Conservation (phyloP, 495 filamentous ascomycete genomes). For the Jackrogersella multiformis region DNA sequence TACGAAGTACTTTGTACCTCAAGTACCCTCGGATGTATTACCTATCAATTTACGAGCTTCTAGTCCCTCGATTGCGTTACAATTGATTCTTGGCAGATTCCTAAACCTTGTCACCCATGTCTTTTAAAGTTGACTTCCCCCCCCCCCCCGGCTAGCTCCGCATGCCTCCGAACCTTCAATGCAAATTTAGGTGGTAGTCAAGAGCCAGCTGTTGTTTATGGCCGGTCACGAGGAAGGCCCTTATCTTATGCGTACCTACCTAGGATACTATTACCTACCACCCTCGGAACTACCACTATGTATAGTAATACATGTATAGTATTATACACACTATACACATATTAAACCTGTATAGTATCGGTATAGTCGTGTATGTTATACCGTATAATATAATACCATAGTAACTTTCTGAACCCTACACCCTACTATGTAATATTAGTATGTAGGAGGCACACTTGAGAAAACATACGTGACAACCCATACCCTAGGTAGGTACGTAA, state of each 20-base stretch:
- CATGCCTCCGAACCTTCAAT: no score
- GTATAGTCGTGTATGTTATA: no score
- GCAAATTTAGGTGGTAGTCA: no score
- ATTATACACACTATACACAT: constrained; percentile 10
- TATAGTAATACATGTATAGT: no score
- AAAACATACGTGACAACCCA: background rate
- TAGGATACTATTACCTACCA: background rate
- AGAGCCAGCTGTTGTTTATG: background rate
- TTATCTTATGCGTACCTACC: background rate
- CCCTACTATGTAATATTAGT: no score
- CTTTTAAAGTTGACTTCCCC: constrained; percentile 26
- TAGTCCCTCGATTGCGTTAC: constrained; percentile 31
- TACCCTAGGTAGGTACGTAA: background rate
- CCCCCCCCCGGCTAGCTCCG: background rate
- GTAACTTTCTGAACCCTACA: no score
- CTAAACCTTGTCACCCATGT: constrained; percentile 9
- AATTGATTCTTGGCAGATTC: constrained; percentile 36
- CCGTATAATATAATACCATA: no score
- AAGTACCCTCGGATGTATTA: no score
- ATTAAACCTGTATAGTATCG: no score
- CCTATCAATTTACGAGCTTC: constrained; percentile 28
- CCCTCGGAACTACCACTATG: no score
- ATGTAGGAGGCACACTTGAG: no score
- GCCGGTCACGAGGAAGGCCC: background rate
- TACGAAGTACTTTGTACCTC: background rate